Evolutionary conservation across 805 yeast genomes (phyloP).

Genomic region (Wickerhamomyces pijperi): DNA sequence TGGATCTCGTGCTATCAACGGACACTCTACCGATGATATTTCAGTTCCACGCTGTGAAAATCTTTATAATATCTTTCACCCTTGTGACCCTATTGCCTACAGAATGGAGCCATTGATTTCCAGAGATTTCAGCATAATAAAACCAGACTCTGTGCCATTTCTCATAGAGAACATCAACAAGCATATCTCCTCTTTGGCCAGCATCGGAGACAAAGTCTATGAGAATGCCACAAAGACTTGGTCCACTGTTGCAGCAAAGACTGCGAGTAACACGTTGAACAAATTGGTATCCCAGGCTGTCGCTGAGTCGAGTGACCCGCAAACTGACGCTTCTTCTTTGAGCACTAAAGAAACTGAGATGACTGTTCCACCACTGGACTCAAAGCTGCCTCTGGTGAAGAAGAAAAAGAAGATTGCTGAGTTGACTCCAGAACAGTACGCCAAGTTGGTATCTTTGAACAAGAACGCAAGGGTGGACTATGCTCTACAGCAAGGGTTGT

Average conservation of each 20-base stretch:
- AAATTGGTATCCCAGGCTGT: not conserved
- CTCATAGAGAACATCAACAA: slow-evolving; percentile 27
- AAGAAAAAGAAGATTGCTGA: slow-evolving; percentile 14
- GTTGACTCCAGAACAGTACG: slow-evolving; percentile 19
- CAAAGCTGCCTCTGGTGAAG: too few relatives aligned
- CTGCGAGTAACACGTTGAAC: not conserved
- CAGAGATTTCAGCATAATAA: slow-evolving; percentile 32
- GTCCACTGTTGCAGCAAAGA: slow-evolving; percentile 3
- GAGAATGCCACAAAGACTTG: slow-evolving; percentile 8
- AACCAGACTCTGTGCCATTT: slow-evolving; percentile 50
- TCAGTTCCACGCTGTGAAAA: slow-evolving; percentile 46
- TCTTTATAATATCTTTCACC: slow-evolving; percentile 76
- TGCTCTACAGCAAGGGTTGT: slow-evolving; percentile 61
- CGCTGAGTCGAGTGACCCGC: slow-evolving; percentile 1
- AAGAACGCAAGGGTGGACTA: slow-evolving; percentile 75
- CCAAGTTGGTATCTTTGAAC: slow-evolving; percentile 40
- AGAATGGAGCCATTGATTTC: slow-evolving; percentile 76
- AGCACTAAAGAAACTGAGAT: not conserved
- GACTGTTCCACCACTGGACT: too few relatives aligned
- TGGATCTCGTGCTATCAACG: slow-evolving; percentile 24
- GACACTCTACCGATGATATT: slow-evolving; percentile 4
- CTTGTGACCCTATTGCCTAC: slow-evolving; percentile 87
- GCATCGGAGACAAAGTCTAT: slow-evolving; percentile 17
- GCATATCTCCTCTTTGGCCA: slow-evolving; percentile 29
- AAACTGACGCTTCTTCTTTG: not conserved